Evolutionary conservation across 257 asterid species (phyloP), one percentile per base, ranked within the genome.

Genomic region (Verbascum thapsus): DNA sequence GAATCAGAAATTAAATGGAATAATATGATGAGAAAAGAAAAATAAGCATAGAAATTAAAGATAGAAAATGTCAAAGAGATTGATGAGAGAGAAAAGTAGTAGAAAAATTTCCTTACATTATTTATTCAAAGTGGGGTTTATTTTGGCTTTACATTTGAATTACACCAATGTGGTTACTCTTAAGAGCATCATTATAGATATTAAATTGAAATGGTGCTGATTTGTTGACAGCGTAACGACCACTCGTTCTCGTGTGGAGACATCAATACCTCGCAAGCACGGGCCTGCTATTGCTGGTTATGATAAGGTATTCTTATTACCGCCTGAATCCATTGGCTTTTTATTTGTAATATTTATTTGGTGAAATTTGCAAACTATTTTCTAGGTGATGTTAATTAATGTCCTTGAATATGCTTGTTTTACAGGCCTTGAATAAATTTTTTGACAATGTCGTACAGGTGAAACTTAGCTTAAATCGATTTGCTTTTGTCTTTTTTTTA

Each of bases 201-300:
- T 72, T 42, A 71, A 43, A 41, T 61, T 45, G 54, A 54, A 62
- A 39, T 69, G 45, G 32, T 66, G 43, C 44, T 71, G 9, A 68
- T 67, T 44, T 72, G 41, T 69, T 65, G 72, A 77, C 91, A 92
- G 99, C 20, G 80, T 92, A 71, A 92, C 99, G 45, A 67, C 76
- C 35, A 82, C 95, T 16, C 95, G 97, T 61, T 61, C 94, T 55
- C 94, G 94, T 55, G 65, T 89, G 68, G 99, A 89, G 86, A 78
- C 95, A 51, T 92, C 99, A 41, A 92, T 92, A 69, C 99, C 99
- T 35, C 95, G 97, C 72, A 92, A 92, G 83, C 97, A 92, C 66
- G 97, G 99, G 43, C 97, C 99, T 66, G 85, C 91, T 20, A 56
- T 89, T 69, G 96, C 95, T 22, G 96, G 99, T 39, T 92, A 92